Percentiles rank a stretch among this genome's conserved stretches.
Conservation (phyloP, 2,329 filamentous ascomycete species). For the Pseudocercospora vitis region DNA sequence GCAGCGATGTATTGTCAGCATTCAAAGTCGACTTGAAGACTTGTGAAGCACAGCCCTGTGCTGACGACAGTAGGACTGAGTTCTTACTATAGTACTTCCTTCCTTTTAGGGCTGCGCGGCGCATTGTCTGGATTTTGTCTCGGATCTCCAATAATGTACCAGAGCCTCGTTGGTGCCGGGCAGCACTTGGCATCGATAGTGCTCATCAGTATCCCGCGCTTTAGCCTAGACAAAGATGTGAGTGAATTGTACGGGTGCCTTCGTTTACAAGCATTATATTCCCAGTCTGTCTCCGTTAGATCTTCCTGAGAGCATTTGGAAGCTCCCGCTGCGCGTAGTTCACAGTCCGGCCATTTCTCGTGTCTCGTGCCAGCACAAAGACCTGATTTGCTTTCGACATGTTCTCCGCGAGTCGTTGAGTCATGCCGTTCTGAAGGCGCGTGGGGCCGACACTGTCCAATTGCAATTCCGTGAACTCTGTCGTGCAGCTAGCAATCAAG, state of each 20-base stretch:
- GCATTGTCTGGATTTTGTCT: neutral
- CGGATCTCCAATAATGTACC: neutral
- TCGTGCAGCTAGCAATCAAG: neutral
- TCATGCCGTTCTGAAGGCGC: neutral
- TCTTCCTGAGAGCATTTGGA: neutral
- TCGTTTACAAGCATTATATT: neutral
- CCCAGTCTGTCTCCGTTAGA: neutral
- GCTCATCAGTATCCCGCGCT: neutral
- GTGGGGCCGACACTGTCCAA: constrained; percentile 1
- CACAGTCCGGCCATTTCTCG: constrained; percentile 1
- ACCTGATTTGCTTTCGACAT: neutral
- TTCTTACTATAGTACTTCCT: constrained; percentile 3
- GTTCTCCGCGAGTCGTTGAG: neutral
- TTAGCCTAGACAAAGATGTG: neutral
- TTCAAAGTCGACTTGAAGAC: neutral
- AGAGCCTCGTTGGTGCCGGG: neutral
- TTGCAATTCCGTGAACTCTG: constrained; percentile 5
- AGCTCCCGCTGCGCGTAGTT: neutral
- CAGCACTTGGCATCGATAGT: neutral
- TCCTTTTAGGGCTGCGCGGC: constrained; percentile 1
- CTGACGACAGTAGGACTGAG: neutral
- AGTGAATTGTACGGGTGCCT: neutral
- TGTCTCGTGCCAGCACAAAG: neutral
- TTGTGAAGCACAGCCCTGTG: neutral
- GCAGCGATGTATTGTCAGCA: constrained; percentile 6